phyloP scores from a whole-genome alignment of 2,329 filamentous ascomycete species.

The Phyllosticta ampelicida region DNA sequence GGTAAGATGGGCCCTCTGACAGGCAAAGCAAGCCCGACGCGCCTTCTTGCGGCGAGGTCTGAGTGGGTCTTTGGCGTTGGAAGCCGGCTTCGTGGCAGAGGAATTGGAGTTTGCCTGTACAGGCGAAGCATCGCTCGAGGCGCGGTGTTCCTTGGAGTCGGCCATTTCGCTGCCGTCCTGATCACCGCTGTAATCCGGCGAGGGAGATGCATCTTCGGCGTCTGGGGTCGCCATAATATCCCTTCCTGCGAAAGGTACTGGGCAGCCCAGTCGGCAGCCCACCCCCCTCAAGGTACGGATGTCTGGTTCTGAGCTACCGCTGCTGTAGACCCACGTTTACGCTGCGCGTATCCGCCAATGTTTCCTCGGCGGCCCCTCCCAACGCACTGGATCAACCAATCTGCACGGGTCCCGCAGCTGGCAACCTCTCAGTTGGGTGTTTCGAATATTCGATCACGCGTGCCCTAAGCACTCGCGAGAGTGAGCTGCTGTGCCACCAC shows the following conservation, averaged over 20 bases:
- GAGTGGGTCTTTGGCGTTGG: slow-evolving; percentile 73
- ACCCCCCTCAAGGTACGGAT: slow-evolving; percentile 21
- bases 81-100: slow-evolving; percentile 23
- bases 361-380: slow-evolving; percentile 22
- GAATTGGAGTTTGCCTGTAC: slow-evolving; percentile 17
- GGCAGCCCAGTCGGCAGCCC: slow-evolving; percentile 8
- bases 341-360: slow-evolving; percentile 30
- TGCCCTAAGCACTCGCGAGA: slow-evolving; percentile 25
- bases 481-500: slow-evolving; percentile 26
- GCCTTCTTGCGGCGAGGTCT: slow-evolving; percentile 93
- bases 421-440: slow-evolving; percentile 30
- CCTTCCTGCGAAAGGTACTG: slow-evolving; percentile 16
- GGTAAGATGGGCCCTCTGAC: slow-evolving; percentile 92
- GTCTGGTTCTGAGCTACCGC: slow-evolving; percentile 22
- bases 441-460: slow-evolving; percentile 31
- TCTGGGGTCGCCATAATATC: slow-evolving; percentile 40
- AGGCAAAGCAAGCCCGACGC: slow-evolving; percentile 87
- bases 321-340: slow-evolving; percentile 31
- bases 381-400: slow-evolving; percentile 28
- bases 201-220: slow-evolving; percentile 37
- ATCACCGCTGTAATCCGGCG: slow-evolving; percentile 36
- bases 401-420: slow-evolving; percentile 20
- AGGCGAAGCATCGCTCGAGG: slow-evolving; percentile 25
- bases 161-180: slow-evolving; percentile 34
- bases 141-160: slow-evolving; percentile 29